A percentile compares a stretch with the other conserved stretches of the same genome.
Conservation (phyloP, 306 rosid genomes). For the Boehmeria nivea region DNA sequence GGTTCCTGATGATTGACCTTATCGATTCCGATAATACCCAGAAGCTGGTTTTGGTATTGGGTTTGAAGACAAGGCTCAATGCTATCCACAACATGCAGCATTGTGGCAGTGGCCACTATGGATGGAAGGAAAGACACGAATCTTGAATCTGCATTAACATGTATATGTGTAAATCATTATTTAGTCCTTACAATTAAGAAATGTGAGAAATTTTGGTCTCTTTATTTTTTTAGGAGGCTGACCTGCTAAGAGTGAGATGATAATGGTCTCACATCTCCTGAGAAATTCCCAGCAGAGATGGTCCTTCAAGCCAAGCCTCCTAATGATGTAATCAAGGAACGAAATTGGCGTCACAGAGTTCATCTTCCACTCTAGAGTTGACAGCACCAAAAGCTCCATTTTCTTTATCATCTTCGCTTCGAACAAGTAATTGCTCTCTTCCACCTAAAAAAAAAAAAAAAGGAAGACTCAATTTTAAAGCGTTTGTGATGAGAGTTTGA, state of each 20-base stretch:
- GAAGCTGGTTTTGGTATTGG: conserved; percentile 52
- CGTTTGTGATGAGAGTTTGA: conserved; percentile 1
- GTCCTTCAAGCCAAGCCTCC: conserved; percentile 64
- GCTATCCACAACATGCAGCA: conserved; percentile 57
- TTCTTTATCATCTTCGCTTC: conserved; percentile 70
- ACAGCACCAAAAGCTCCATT: conserved; percentile 89
- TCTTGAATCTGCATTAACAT: conserved; percentile 70
- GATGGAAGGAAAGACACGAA: conserved; percentile 70
- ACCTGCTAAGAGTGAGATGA: conserved; percentile 62
- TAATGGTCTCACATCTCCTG: conserved; percentile 43
- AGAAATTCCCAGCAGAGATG: conserved; percentile 59
- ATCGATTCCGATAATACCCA: conserved; percentile 59
- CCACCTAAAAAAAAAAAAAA: conserved; percentile 44
- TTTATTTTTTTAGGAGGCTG: not conserved
- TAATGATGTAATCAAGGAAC: conserved; percentile 55
- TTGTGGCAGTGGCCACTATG: conserved; percentile 64
- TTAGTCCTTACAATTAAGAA: not conserved
- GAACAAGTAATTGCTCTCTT: conserved; percentile 49
- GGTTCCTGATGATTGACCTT: no score
- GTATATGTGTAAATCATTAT: not conserved
- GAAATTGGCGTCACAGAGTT: conserved; percentile 76
- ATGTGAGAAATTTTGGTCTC: no score
- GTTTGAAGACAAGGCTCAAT: conserved; percentile 52
- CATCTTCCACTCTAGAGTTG: conserved; percentile 90
- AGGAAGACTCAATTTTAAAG: not conserved